Percentiles rank a stretch among this genome's conserved stretches.
phyloP scores from a whole-genome alignment of 2,329 filamentous ascomycete species.

The Phyllosticta paracitricarpa region DNA sequence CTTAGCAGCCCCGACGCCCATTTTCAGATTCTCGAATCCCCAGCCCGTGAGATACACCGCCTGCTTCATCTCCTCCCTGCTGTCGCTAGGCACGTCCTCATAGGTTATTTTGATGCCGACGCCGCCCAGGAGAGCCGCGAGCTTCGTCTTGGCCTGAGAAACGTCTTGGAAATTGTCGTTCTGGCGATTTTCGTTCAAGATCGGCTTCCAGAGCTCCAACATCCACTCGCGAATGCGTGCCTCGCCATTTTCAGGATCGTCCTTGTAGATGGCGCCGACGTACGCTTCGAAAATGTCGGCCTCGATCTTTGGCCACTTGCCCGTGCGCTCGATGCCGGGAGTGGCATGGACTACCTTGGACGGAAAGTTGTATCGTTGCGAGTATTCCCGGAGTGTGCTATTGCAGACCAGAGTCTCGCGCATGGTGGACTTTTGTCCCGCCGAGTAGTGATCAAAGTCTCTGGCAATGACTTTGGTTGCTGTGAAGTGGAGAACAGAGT shows the following conservation, averaged over 20 bases:
- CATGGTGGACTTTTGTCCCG: constrained; percentile 62
- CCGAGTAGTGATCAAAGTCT: constrained; percentile 43
- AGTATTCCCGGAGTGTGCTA: constrained; percentile 69
- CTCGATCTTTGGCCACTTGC: constrained; percentile 53
- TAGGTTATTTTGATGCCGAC: constrained; percentile 1
- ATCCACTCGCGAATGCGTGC: constrained; percentile 56
- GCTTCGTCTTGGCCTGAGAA: constrained; percentile 1
- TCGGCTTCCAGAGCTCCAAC: constrained; percentile 60
- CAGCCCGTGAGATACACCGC: constrained; percentile 58
- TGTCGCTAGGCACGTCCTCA: background rate
- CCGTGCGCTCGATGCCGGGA: background rate
- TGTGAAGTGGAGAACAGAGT: constrained; percentile 73
- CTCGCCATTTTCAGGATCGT: constrained; percentile 47
- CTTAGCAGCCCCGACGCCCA: constrained; percentile 54
- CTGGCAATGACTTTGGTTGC: constrained; percentile 66
- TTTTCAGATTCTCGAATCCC: constrained; percentile 51
- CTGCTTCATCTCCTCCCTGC: constrained; percentile 31
- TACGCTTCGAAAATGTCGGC: constrained; percentile 91
- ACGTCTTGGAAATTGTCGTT: background rate
- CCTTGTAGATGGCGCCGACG: constrained; percentile 59
- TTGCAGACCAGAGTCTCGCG: constrained; percentile 65
- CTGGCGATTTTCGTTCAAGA: constrained; percentile 42
- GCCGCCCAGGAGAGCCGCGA: constrained; percentile 15
- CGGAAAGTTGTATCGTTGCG: constrained; percentile 60
- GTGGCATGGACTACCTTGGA: constrained; percentile 39